Evolutionary conservation across 2,329 filamentous ascomycete genomes (phyloP).

Genomic region (Cladosporium sp.): DNA sequence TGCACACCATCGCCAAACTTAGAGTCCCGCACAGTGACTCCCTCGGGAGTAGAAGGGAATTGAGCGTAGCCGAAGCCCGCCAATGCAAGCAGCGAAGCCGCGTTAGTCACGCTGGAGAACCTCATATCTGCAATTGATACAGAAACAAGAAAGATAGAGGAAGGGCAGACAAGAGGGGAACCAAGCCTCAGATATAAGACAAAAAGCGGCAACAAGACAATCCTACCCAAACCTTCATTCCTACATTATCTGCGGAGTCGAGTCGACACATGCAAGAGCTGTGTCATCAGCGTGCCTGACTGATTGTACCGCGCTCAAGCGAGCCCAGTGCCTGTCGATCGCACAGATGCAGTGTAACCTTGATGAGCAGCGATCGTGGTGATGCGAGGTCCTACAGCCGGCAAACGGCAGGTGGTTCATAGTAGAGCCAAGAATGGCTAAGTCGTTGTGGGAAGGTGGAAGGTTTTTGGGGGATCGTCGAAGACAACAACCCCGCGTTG

Average conservation of each 20-base stretch:
- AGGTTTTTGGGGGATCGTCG: not conserved
- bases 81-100: constrained; percentile 14
- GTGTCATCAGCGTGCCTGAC: not conserved
- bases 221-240: constrained; percentile 5
- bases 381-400: not conserved
- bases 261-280: not conserved
- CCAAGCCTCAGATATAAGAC: not conserved
- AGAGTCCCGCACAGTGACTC: constrained; percentile 44
- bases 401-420: constrained; percentile 15
- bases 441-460: constrained; percentile 13
- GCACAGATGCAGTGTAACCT: constrained; percentile 6
- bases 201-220: not conserved
- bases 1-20: constrained; percentile 45
- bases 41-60: constrained; percentile 45
- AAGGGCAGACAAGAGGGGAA: not conserved
- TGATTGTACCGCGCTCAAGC: not conserved
- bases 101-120: not conserved
- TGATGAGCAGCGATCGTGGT: not conserved
- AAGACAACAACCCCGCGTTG: constrained; percentile 8
- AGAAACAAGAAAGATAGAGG: not conserved
- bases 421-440: constrained; percentile 14
- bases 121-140: not conserved
- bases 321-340: constrained; percentile 15
- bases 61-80: constrained; percentile 19
- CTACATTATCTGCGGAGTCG: not conserved